phyloP scores from a whole-genome alignment of 2,329 filamentous ascomycete species.

The Eutypella sp. region DNA sequence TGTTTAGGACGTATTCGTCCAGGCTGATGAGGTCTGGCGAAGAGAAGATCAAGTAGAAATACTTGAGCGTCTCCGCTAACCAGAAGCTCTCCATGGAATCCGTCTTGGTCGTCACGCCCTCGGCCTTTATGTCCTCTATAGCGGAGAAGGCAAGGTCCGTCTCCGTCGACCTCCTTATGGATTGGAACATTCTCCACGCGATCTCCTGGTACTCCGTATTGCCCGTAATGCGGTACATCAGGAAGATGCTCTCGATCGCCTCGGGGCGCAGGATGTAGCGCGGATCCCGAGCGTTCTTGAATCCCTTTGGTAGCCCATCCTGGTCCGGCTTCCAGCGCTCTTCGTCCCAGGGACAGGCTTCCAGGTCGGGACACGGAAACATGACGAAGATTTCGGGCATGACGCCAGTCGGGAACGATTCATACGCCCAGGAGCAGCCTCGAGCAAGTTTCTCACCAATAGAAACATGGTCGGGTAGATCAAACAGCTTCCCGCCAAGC shows the following conservation, averaged over 20 bases:
- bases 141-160: slow-evolving; percentile 39
- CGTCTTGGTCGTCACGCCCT: slow-evolving; percentile 32
- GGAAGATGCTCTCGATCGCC: slow-evolving; percentile 44
- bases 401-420: slow-evolving; percentile 44
- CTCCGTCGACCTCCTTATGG: slow-evolving; percentile 34
- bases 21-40: background rate
- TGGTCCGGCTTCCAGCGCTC: slow-evolving; percentile 6
- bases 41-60: slow-evolving; percentile 1
- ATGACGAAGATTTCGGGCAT: slow-evolving; percentile 50
- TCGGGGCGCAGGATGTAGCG: slow-evolving; percentile 42
- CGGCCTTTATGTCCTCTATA: slow-evolving; percentile 42
- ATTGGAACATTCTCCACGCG: slow-evolving; percentile 46
- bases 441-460: slow-evolving; percentile 39
- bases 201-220: slow-evolving; percentile 37
- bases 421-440: slow-evolving; percentile 52
- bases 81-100: slow-evolving; percentile 13
- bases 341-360: slow-evolving; percentile 35
- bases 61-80: slow-evolving; percentile 1
- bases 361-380: slow-evolving; percentile 30
- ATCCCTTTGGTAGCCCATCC: slow-evolving; percentile 45
- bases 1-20: slow-evolving; percentile 1
- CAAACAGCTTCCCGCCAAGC: slow-evolving; percentile 33
- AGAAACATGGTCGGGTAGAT: slow-evolving; percentile 34
- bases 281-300: slow-evolving; percentile 48
- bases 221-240: slow-evolving; percentile 44